A percentile compares a stretch with the other conserved stretches of the same genome.
phyloP scores from a whole-genome alignment of 2,329 filamentous ascomycete genomes.

The Pyrenophora seminiperda region DNA sequence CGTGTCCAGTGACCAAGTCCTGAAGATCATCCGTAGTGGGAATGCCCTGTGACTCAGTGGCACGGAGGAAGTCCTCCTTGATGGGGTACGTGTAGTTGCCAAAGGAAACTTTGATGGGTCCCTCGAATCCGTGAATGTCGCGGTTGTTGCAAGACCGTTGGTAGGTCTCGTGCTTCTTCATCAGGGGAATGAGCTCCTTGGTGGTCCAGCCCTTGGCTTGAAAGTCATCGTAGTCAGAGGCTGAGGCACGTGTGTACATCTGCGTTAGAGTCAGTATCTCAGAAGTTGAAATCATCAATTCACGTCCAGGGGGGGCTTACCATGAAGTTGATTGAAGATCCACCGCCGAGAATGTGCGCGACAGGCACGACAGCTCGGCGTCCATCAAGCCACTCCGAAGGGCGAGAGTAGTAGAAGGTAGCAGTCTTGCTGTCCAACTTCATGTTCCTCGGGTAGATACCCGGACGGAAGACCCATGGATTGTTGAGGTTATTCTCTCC shows the following conservation, averaged over 20 bases:
- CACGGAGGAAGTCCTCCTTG: slow-evolving; percentile 79
- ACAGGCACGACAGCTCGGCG: slow-evolving; percentile 75
- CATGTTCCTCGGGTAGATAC: slow-evolving; percentile 80
- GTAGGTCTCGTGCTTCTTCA: slow-evolving; percentile 83
- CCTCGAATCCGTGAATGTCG: slow-evolving; percentile 76
- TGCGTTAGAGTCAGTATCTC: slow-evolving; percentile 30
- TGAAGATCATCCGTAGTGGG: slow-evolving; percentile 77
- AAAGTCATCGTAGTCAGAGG: slow-evolving; percentile 78
- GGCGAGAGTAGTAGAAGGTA: slow-evolving; percentile 78
- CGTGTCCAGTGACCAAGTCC: slow-evolving; percentile 69
- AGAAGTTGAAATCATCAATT: too few species aligned
- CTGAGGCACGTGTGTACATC: slow-evolving; percentile 76
- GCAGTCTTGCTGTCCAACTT: slow-evolving; percentile 80
- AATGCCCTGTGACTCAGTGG: slow-evolving; percentile 74
- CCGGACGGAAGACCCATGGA: slow-evolving; percentile 75
- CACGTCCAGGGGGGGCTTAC: slow-evolving; percentile 49
- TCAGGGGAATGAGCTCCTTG: slow-evolving; percentile 73
- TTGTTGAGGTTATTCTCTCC: slow-evolving; percentile 78
- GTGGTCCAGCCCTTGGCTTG: slow-evolving; percentile 80
- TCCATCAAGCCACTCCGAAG: slow-evolving; percentile 73
- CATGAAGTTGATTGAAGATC: slow-evolving; percentile 80
- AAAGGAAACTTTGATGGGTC: slow-evolving; percentile 82
- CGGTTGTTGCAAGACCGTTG: slow-evolving; percentile 61
- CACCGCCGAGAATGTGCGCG: slow-evolving; percentile 73
- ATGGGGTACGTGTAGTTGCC: slow-evolving; percentile 80